Conservation (phyloP, 179 eudicot species). For the Carnegiea gigantea region DNA sequence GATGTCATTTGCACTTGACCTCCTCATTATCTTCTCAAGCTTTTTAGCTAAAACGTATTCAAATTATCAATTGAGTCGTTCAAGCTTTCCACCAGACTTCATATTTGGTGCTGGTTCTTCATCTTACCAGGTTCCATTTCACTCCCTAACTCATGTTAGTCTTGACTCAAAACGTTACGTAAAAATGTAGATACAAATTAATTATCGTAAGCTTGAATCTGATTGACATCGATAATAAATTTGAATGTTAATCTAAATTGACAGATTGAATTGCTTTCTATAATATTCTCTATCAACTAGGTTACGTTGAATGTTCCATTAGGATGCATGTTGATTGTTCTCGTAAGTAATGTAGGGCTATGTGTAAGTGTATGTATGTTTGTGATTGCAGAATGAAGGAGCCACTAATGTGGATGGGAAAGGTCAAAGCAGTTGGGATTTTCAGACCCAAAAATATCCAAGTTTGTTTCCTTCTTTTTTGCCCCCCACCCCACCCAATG, state of each 20-base stretch:
- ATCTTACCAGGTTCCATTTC: neutral
- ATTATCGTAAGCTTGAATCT: too few species aligned
- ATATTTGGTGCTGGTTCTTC: slow-evolving; percentile 12
- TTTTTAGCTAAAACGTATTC: neutral
- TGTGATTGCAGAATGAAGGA: slow-evolving; percentile 37
- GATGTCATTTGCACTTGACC: neutral
- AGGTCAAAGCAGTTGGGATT: slow-evolving; percentile 39
- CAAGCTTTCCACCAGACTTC: slow-evolving; percentile 3
- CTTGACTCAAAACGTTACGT: too few species aligned
- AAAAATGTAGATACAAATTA: too few species aligned
- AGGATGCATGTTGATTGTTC: too few species aligned
- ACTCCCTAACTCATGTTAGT: neutral
- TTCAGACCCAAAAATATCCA: slow-evolving; percentile 26
- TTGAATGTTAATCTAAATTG: too few species aligned
- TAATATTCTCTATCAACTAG: too few species aligned
- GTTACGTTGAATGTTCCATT: too few species aligned
- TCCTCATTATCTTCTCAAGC: neutral
- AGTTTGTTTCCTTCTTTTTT: slow-evolving; percentile 16
- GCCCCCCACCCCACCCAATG: neutral
- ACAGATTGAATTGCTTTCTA: too few species aligned
- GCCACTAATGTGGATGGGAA: slow-evolving; percentile 29
- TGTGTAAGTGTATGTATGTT: neutral
- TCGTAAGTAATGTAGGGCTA: too few species aligned
- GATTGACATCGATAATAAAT: too few species aligned
- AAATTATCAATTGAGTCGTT: neutral